Evolutionary conservation across 768 basidiomycete species (phyloP), one percentile per base, ranked within the genome.

Genomic region (Pisolithus tinctorius): DNA sequence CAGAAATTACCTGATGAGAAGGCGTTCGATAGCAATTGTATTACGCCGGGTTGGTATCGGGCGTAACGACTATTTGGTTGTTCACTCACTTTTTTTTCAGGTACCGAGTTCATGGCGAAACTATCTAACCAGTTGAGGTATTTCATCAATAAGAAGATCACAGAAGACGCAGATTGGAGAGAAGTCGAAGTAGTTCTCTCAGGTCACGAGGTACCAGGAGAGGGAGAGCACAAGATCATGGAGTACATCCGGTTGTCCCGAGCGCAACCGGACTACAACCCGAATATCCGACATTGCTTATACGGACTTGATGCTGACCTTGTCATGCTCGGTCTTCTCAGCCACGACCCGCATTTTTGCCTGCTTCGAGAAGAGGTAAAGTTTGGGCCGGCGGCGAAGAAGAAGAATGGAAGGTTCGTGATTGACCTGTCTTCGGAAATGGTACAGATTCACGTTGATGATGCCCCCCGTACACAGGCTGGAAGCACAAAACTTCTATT

Each of bases 191-290:
- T 98, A 20, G 89, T 99, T 37, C 75, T 99, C 36, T 95, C 92
- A 27, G 96, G 96, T 10, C 93, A 98, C 67, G 95, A 99, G 60
- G 94, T 97, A 3, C 96, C 96, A 0, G 96, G 96, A 58, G 96
- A 99, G 70, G 96, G 96, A 53, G 96, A 99, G 66, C 96, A 99
- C 80, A 99, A 99, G 77, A 94, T 99, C 59, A 97, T 98, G 89
- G 96, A 97, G 67, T 99, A 94, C 70, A 98, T 99, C 65, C 86
- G 96, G 37, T 71, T 93, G 54, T 85, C 88, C 48, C 88, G 94
- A 59, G 94, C 96, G 29, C 96, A 98, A 67, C 90, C 88, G 7
- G 86, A 91, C 66, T 94, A 98, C 73, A 88, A 96, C 70, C 91
- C 95, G 4, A 98, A 97, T 69, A 80, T 93, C 50, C 86, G 96